A percentile compares a stretch with the other conserved stretches of the same genome.
Conservation (phyloP, 2,329 filamentous ascomycete species). For the Torrubiella hemipterigena region DNA sequence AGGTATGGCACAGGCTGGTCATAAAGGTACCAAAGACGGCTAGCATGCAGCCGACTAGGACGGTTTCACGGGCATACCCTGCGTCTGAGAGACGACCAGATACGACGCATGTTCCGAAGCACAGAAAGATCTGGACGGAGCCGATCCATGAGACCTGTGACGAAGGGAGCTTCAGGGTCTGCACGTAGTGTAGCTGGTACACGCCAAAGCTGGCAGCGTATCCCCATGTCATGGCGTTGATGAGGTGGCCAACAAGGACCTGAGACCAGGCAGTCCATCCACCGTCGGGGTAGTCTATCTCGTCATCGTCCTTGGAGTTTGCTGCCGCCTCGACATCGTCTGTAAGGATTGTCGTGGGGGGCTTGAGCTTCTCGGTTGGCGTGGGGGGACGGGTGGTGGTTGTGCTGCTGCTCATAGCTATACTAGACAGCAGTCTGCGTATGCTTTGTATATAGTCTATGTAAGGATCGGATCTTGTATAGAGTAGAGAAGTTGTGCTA, state of each 20-base stretch:
- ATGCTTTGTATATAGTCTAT: too few species aligned
- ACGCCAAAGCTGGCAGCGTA: conserved; percentile 36
- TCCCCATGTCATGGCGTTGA: conserved; percentile 39
- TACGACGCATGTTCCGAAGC: conserved; percentile 34
- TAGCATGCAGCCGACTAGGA: conserved; percentile 26
- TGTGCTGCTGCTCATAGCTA: too few species aligned
- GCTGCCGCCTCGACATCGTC: too few species aligned
- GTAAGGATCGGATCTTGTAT: too few species aligned
- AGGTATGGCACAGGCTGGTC: conserved; percentile 29
- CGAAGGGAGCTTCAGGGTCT: conserved; percentile 19
- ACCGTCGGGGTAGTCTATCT: conserved; percentile 29
- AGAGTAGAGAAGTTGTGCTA: too few species aligned
- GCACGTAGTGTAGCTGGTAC: conserved; percentile 40
- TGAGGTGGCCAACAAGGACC: conserved; percentile 31
- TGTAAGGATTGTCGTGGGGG: too few species aligned
- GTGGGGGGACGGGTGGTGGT: too few species aligned
- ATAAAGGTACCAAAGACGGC: conserved; percentile 34
- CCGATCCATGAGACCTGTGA: conserved; percentile 32
- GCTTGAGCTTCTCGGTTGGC: too few species aligned
- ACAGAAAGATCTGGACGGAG: conserved; percentile 37
- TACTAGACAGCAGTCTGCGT: too few species aligned
- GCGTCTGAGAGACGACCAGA: conserved; percentile 38
- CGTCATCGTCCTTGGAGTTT: too few species aligned
- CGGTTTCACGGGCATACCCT: conserved; percentile 30
- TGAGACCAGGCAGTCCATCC: conserved; percentile 37